Conservation (phyloP, 805 yeast genomes). For the Pichia nanzhaoensis region DNA sequence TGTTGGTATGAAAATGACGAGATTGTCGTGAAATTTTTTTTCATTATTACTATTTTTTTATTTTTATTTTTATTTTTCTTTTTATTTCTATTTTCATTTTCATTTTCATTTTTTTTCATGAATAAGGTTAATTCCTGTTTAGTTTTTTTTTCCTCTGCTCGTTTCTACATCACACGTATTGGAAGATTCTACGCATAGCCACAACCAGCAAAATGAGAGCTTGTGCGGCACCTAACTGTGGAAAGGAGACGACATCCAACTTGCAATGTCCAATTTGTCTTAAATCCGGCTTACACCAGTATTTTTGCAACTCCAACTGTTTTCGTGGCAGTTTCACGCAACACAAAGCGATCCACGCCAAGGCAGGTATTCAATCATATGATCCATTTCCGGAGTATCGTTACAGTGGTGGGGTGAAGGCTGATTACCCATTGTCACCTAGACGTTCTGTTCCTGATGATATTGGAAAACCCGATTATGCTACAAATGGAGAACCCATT, state of each 20-base stretch:
- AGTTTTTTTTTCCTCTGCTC: too few species aligned
- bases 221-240: slow-evolving; percentile 82
- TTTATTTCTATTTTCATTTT: too few species aligned
- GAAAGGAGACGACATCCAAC: slow-evolving; percentile 65
- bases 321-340: slow-evolving; percentile 63
- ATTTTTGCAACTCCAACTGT: slow-evolving; percentile 80
- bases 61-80: too few species aligned
- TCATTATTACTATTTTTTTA: too few species aligned
- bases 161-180: too few species aligned
- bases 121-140: too few species aligned
- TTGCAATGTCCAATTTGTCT: slow-evolving; percentile 91
- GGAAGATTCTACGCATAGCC: too few species aligned
- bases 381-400: slow-evolving; percentile 81
- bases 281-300: slow-evolving; percentile 53
- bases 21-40: too few species aligned
- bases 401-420: slow-evolving; percentile 69
- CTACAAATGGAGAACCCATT: slow-evolving; percentile 68
- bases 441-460: slow-evolving; percentile 64
- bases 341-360: slow-evolving; percentile 72
- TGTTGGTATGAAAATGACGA: background rate
- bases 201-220: slow-evolving; percentile 1
- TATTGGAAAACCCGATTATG: slow-evolving; percentile 78
- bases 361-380: slow-evolving; percentile 53
- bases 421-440: slow-evolving; percentile 75
- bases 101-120: too few species aligned